Conservation (phyloP, 371 early-diverging fungal species). For the Parasitella parasitica region DNA sequence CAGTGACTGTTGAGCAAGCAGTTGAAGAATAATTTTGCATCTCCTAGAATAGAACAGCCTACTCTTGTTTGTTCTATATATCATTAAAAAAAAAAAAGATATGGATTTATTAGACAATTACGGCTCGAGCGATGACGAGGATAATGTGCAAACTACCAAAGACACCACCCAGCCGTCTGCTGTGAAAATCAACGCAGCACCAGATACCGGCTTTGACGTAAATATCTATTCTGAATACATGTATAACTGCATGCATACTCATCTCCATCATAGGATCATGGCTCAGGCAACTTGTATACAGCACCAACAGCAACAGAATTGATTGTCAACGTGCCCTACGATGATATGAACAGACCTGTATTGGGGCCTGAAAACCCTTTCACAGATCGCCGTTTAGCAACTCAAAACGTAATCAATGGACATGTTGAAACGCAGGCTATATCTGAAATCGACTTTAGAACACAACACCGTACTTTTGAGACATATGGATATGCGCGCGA, state of each 20-base stretch:
- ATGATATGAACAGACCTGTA: constrained; percentile 65
- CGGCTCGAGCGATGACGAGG: constrained; percentile 60
- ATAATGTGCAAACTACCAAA: constrained; percentile 17
- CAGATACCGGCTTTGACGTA: constrained; percentile 77
- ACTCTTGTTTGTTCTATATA: not conserved
- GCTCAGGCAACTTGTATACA: constrained; percentile 48
- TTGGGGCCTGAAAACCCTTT: constrained; percentile 83
- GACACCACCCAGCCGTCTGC: constrained; percentile 12
- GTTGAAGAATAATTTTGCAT: not conserved
- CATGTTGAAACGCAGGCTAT: constrained; percentile 82
- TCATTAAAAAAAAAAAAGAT: not conserved
- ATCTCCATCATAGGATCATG: constrained; percentile 17
- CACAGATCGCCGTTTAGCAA: constrained; percentile 43
- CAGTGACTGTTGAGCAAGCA: not conserved
- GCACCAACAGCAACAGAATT: constrained; percentile 70
- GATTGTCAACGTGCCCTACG: constrained; percentile 77
- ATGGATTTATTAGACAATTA: constrained; percentile 50
- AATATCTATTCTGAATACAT: not conserved
- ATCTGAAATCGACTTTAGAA: constrained; percentile 74
- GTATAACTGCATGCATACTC: not conserved
- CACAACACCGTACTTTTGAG: constrained; percentile 79
- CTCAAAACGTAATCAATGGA: constrained; percentile 73
- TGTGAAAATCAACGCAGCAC: constrained; percentile 62
- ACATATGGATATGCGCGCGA: constrained; percentile 86
- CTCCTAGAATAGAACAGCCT: not conserved